Evolutionary conservation across 2,329 filamentous ascomycete species (phyloP).

Genomic region (Penicillium verrucosum): DNA sequence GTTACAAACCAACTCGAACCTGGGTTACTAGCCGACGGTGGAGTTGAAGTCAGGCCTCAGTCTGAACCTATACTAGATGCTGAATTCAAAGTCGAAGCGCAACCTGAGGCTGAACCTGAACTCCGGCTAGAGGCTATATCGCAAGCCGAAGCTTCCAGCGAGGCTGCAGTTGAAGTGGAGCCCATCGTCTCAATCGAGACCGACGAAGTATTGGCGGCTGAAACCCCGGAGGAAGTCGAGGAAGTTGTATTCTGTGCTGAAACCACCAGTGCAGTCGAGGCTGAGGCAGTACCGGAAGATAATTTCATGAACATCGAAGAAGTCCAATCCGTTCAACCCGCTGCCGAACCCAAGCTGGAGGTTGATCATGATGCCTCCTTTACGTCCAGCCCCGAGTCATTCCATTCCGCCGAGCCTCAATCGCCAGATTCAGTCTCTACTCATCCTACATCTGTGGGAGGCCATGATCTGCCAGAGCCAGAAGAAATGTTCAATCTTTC

Average conservation of each 20-base stretch:
- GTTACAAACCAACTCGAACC: background rate
- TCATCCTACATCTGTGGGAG: slow-evolving; percentile 22
- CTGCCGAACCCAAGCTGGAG: slow-evolving; percentile 6
- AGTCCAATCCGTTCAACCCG: background rate
- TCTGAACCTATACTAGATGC: background rate
- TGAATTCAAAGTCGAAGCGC: background rate
- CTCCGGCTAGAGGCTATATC: background rate
- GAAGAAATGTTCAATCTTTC: background rate
- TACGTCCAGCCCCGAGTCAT: slow-evolving; percentile 43
- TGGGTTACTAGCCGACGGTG: background rate
- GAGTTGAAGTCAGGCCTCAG: background rate
- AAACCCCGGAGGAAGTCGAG: background rate
- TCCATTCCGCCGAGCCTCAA: slow-evolving; percentile 37
- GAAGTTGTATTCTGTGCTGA: background rate
- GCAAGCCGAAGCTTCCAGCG: too few relatives aligned
- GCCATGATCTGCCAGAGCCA: slow-evolving; percentile 1
- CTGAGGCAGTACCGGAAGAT: background rate
- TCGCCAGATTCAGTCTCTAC: slow-evolving; percentile 22
- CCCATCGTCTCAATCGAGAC: background rate
- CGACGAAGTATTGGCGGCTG: background rate
- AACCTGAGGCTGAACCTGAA: background rate
- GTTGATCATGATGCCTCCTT: slow-evolving; percentile 29
- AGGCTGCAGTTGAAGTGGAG: background rate
- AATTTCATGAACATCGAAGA: background rate
- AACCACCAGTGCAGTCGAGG: background rate